Evolutionary conservation across 371 early-diverging fungal genomes (phyloP).

Genomic region (Mucor indicus): DNA sequence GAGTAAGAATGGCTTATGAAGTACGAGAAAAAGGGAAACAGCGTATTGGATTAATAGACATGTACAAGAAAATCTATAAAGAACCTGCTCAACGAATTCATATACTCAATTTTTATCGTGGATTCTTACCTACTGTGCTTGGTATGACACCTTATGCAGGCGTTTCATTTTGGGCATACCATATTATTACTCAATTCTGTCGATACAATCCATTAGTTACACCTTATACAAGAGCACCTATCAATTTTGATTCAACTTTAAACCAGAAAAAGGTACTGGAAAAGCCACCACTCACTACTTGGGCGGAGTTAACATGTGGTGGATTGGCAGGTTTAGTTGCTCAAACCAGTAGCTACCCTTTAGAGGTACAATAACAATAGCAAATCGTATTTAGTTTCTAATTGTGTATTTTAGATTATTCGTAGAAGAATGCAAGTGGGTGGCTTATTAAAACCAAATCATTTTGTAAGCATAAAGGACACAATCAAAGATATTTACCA

Average conservation of each 20-base stretch:
- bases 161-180: slow-evolving; percentile 75
- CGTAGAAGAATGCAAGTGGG: slow-evolving; percentile 91
- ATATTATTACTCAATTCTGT: slow-evolving; percentile 53
- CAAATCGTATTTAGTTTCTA: background rate
- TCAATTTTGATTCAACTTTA: slow-evolving; percentile 19
- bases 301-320: slow-evolving; percentile 82
- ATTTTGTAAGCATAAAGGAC: slow-evolving; percentile 52
- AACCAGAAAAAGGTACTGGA: slow-evolving; percentile 17
- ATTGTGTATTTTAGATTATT: slow-evolving; percentile 48
- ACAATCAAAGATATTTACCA: slow-evolving; percentile 65
- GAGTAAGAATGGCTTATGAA: slow-evolving; percentile 89
- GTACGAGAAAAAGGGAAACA: slow-evolving; percentile 16
- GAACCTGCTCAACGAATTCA: slow-evolving; percentile 29
- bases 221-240: slow-evolving; percentile 23
- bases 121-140: slow-evolving; percentile 76
- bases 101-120: slow-evolving; percentile 81
- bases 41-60: slow-evolving; percentile 16
- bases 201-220: slow-evolving; percentile 33
- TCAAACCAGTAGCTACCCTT: slow-evolving; percentile 88
- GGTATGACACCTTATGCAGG: slow-evolving; percentile 96
- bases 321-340: slow-evolving; percentile 84
- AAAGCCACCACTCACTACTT: slow-evolving; percentile 45
- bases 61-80: slow-evolving; percentile 40
- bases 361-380: slow-evolving; percentile 54
- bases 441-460: slow-evolving; percentile 58